phyloP scores from a whole-genome alignment of 1,284 basidiomycete genomes.

The Sanghuangporus sanghuang region DNA sequence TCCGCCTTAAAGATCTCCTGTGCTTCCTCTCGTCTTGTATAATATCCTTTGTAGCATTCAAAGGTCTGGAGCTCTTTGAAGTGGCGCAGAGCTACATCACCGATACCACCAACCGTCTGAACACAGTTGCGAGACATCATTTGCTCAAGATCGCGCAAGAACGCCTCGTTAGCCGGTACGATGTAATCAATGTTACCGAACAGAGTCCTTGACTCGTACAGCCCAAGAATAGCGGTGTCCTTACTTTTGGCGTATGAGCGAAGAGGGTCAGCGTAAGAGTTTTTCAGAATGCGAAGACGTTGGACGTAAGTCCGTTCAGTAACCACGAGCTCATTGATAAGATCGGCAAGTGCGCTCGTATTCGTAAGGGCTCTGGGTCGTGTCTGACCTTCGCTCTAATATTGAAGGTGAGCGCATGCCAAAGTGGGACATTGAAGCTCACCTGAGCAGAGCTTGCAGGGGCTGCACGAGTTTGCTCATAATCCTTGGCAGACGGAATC shows the following conservation, averaged over 20 bases:
- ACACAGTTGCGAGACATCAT: constrained; percentile 59
- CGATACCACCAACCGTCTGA: constrained; percentile 60
- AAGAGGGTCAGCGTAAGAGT: constrained; percentile 86
- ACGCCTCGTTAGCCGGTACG: constrained; percentile 82
- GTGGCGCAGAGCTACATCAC: constrained; percentile 83
- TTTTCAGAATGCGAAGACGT: constrained; percentile 68
- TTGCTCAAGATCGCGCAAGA: constrained; percentile 80
- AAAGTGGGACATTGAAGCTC: not conserved
- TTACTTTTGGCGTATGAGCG: constrained; percentile 80
- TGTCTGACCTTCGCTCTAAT: constrained; percentile 38
- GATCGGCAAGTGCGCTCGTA: constrained; percentile 56
- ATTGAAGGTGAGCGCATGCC: not conserved
- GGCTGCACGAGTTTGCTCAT: constrained; percentile 27
- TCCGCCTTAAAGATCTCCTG: constrained; percentile 86
- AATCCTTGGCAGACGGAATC: constrained; percentile 39
- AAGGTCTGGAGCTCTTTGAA: constrained; percentile 80
- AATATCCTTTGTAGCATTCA: constrained; percentile 88
- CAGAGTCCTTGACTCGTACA: constrained; percentile 87
- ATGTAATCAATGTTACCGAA: constrained; percentile 94
- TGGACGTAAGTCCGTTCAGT: constrained; percentile 24
- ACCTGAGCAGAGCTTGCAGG: not conserved
- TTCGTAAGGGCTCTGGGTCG: constrained; percentile 58
- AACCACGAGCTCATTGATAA: constrained; percentile 54
- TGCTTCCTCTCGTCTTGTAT: constrained; percentile 90
- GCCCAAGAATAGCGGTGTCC: constrained; percentile 80